Evolutionary conservation across 139 green algal genomes (phyloP).

Genomic region (Coccomyxa sp.): DNA sequence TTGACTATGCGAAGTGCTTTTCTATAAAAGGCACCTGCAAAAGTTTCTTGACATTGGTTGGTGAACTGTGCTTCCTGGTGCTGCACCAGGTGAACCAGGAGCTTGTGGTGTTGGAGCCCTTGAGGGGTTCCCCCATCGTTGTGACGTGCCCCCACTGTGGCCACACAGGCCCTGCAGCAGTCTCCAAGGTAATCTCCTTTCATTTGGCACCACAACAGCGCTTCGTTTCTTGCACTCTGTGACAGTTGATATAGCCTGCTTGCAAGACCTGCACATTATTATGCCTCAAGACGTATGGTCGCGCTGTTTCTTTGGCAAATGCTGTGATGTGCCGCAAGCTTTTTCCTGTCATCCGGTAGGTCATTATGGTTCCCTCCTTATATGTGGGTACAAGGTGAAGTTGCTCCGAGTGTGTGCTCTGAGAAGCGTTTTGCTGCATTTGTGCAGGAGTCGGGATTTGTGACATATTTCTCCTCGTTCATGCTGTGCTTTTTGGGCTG

Average conservation of each 20-base stretch:
- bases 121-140: neutral
- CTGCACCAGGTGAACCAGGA: neutral
- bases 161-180: neutral
- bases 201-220: neutral
- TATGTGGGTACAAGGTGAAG: too few species aligned
- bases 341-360: too few species aligned
- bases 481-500: neutral
- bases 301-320: neutral
- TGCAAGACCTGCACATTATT: too few species aligned
- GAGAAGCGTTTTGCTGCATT: neutral
- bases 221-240: too few species aligned
- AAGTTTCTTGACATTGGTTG: too few species aligned
- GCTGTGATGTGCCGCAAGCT: neutral
- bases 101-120: neutral
- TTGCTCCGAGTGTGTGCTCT: neutral
- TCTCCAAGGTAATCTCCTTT: neutral
- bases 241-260: too few species aligned
- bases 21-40: too few species aligned
- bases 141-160: neutral
- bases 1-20: too few species aligned
- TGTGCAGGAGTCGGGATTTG: neutral
- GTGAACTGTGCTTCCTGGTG: too few species aligned
- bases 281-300: neutral
- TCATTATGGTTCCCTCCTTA: too few species aligned
- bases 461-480: neutral